These are phyloP conservation scores for Zea luxurians DNA, from an alignment of 176 grass and related monocot genomes.

Conservation along the genomic window DNA sequence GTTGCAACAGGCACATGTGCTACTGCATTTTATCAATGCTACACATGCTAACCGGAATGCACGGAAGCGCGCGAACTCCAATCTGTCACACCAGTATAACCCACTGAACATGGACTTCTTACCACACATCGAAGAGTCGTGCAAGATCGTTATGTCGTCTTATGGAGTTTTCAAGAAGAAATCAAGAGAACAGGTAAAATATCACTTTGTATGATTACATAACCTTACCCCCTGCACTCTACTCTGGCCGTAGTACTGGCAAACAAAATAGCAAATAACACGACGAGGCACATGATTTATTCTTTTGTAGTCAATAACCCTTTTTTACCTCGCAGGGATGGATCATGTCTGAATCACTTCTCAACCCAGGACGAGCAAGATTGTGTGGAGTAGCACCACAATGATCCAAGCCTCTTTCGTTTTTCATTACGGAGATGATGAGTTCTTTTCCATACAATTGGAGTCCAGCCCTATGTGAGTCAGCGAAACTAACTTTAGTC, in stretches of 20 bases:
- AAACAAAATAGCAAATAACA: not conserved
- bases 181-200: constrained; percentile 80
- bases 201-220: not conserved
- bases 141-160: constrained; percentile 85
- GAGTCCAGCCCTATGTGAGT: constrained; percentile 3
- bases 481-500: constrained; percentile 16
- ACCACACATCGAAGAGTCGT: constrained; percentile 83
- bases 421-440: constrained; percentile 14
- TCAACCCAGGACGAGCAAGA: constrained; percentile 67
- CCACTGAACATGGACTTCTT: constrained; percentile 67
- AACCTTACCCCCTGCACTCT: not conserved
- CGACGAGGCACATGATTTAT: not conserved
- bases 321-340: constrained; percentile 61
- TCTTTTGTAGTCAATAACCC: not conserved
- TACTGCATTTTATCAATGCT: constrained; percentile 80
- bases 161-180: constrained; percentile 92
- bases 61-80: constrained; percentile 52
- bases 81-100: constrained; percentile 44
- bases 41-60: constrained; percentile 65
- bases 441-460: constrained; percentile 31
- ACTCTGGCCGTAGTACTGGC: not conserved
- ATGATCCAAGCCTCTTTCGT: constrained; percentile 37
- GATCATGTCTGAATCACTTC: constrained; percentile 93
- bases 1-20: constrained; percentile 77
- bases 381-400: constrained; percentile 60